Evolutionary conservation across 208 protist species (phyloP).

Genomic region (Leishmania amazonensis): DNA sequence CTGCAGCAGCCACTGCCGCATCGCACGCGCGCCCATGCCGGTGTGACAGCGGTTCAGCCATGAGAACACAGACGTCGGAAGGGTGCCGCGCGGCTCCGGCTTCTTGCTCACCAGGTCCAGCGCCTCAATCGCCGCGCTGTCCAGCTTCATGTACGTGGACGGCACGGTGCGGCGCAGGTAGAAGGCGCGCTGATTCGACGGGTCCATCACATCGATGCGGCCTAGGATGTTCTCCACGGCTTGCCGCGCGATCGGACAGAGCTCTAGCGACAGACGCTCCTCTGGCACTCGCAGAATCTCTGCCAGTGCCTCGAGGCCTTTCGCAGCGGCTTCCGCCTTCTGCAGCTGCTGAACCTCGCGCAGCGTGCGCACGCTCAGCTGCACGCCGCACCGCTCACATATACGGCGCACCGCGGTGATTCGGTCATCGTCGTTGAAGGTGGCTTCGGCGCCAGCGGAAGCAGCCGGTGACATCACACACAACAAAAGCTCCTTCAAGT

Average conservation of each 20-base stretch:
- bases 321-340: constrained; percentile 18
- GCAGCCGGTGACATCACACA: constrained; percentile 8
- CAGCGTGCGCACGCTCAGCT: constrained; percentile 37
- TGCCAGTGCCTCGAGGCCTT: constrained; percentile 45
- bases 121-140: constrained; percentile 91
- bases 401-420: constrained; percentile 68
- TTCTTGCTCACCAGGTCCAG: constrained; percentile 92
- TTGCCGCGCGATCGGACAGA: constrained; percentile 48
- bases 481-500: constrained; percentile 83
- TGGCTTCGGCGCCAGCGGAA: constrained; percentile 1
- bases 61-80: constrained; percentile 87
- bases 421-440: constrained; percentile 44
- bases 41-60: constrained; percentile 97
- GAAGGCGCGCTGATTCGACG: constrained; percentile 71
- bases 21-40: constrained; percentile 94
- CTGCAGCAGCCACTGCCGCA: constrained; percentile 98
- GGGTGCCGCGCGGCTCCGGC: constrained; percentile 69
- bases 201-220: constrained; percentile 70
- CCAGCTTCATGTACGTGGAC: constrained; percentile 94
- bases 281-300: constrained; percentile 88
- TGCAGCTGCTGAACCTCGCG: constrained; percentile 37
- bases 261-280: constrained; percentile 50
- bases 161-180: constrained; percentile 79
- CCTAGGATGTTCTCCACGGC: constrained; percentile 72
- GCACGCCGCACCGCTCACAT: constrained; percentile 77